A percentile compares a stretch with the other conserved stretches of the same genome.
Conservation (phyloP, 2,329 filamentous ascomycete genomes). For the Pseudogymnoascus sp. region DNA sequence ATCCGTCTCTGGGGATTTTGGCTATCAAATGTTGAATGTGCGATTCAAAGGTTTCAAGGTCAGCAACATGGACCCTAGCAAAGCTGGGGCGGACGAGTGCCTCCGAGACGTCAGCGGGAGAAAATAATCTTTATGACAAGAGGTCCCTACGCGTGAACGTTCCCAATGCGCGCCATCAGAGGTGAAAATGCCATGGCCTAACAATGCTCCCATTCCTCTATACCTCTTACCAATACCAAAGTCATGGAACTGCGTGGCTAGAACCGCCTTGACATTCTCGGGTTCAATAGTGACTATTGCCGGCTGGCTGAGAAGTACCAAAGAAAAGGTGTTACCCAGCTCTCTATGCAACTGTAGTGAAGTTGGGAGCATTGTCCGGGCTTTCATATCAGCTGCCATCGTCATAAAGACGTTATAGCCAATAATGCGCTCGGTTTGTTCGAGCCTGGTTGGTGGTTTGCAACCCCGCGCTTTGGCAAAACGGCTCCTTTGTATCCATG, state of each 20-base stretch:
- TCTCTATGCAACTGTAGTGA: not conserved
- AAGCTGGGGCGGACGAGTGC: conserved; percentile 46
- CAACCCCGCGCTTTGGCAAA: conserved; percentile 24
- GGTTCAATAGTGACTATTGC: conserved; percentile 15
- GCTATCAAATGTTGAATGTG: conserved; percentile 51
- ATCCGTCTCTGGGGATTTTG: conserved; percentile 36
- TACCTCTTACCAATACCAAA: conserved; percentile 41
- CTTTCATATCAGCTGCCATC: conserved; percentile 10
- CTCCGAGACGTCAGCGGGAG: conserved; percentile 18
- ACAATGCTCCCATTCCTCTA: conserved; percentile 28
- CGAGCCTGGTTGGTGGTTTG: conserved; percentile 19
- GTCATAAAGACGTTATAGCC: conserved; percentile 19
- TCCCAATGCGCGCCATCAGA: conserved; percentile 25
- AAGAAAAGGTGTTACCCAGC: not conserved
- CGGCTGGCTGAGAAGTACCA: not conserved
- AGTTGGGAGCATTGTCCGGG: not conserved
- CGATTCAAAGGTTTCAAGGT: conserved; percentile 62
- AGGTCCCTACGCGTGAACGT: not conserved
- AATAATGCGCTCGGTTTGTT: conserved; percentile 25
- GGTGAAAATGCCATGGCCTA: conserved; percentile 27
- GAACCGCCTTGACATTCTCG: conserved; percentile 46
- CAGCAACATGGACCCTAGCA: conserved; percentile 47
- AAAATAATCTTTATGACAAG: not conserved
- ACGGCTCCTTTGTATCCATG: not conserved
- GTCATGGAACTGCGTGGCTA: conserved; percentile 43